Percentiles rank a stretch among this genome's conserved stretches.
phyloP scores from a whole-genome alignment of 495 filamentous ascomycete genomes.

The Tricharina praecox region DNA sequence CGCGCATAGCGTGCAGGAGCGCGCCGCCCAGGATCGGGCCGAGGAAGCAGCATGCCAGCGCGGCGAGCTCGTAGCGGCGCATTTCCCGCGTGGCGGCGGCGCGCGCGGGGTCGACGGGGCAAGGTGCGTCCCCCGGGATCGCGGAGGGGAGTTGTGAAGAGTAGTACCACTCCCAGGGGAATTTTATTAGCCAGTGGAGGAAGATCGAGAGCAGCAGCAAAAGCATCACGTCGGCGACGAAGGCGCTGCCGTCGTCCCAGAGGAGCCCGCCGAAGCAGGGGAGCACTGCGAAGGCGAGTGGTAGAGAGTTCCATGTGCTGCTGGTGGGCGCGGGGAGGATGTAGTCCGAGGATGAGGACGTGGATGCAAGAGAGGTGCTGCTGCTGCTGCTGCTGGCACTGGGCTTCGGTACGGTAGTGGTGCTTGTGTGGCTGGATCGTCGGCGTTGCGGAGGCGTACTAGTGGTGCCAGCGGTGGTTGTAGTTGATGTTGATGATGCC shows the following conservation, averaged over 20 bases:
- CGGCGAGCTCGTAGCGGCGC: constrained; percentile 54
- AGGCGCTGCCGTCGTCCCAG: constrained; percentile 62
- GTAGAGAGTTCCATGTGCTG: constrained; percentile 51
- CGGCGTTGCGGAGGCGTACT: too few relatives aligned
- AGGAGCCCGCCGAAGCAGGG: constrained; percentile 72
- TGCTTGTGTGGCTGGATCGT: too few relatives aligned
- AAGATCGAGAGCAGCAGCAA: constrained; percentile 66
- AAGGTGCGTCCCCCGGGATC: too few relatives aligned
- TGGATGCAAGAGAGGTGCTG: too few relatives aligned
- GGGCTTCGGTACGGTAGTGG: too few relatives aligned
- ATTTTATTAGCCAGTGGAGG: constrained; percentile 78
- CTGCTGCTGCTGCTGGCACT: too few relatives aligned
- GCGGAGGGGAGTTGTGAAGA: constrained; percentile 40
- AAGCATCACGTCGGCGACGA: constrained; percentile 72
- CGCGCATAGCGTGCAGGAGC: constrained; percentile 58
- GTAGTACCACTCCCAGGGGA: constrained; percentile 92
- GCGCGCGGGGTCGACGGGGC: constrained; percentile 3
- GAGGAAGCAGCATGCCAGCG: constrained; percentile 60
- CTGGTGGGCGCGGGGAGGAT: too few relatives aligned
- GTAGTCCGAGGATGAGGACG: too few relatives aligned
- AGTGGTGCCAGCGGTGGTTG: too few relatives aligned
- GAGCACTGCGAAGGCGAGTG: constrained; percentile 64
- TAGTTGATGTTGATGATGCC: too few relatives aligned
- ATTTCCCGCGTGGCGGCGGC: constrained; percentile 43
- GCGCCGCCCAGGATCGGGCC: constrained; percentile 62